phyloP scores from a whole-genome alignment of 139 green algal genomes.

The Picochlorum costavermella region DNA sequence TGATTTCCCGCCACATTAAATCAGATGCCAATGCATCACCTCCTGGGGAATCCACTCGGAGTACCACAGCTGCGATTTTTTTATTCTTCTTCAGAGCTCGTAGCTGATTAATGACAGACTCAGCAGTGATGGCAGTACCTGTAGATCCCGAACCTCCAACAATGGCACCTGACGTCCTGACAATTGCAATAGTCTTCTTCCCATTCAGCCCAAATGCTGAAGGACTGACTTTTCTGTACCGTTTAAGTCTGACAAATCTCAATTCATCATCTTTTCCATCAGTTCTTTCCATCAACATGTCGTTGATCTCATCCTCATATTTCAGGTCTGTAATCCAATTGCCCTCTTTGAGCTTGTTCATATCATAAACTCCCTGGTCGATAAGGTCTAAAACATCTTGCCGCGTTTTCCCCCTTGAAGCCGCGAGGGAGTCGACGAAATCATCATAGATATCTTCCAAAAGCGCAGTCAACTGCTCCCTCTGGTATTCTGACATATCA shows the following conservation, averaged over 20 bases:
- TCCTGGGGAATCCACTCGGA: conserved; percentile 80
- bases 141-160: conserved; percentile 14
- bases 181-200: conserved; percentile 70
- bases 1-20: conserved; percentile 89
- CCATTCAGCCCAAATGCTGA: conserved; percentile 55
- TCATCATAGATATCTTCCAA: conserved; percentile 78
- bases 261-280: conserved; percentile 52
- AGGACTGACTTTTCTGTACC: conserved; percentile 55
- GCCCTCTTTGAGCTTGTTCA: conserved; percentile 35
- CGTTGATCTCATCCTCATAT: conserved; percentile 83
- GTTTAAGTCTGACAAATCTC: conserved; percentile 41
- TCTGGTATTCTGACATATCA: conserved; percentile 73
- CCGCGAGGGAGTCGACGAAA: conserved; percentile 55
- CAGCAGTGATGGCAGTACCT: conserved; percentile 32
- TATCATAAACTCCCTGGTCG: conserved; percentile 69
- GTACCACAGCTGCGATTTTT: conserved; percentile 62
- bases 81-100: conserved; percentile 39
- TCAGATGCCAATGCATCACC: conserved; percentile 88
- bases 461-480: conserved; percentile 74
- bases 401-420: conserved; percentile 48
- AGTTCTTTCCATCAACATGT: conserved; percentile 61
- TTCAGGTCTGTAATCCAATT: conserved; percentile 67
- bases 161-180: conserved; percentile 62
- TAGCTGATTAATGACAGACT: conserved; percentile 49
- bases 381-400: conserved; percentile 63